Percentiles rank a stretch among this genome's conserved stretches.
These are phyloP conservation scores for Hypholoma fasciculare DNA, from an alignment of 768 basidiomycete species.

Conservation along the genomic window DNA sequence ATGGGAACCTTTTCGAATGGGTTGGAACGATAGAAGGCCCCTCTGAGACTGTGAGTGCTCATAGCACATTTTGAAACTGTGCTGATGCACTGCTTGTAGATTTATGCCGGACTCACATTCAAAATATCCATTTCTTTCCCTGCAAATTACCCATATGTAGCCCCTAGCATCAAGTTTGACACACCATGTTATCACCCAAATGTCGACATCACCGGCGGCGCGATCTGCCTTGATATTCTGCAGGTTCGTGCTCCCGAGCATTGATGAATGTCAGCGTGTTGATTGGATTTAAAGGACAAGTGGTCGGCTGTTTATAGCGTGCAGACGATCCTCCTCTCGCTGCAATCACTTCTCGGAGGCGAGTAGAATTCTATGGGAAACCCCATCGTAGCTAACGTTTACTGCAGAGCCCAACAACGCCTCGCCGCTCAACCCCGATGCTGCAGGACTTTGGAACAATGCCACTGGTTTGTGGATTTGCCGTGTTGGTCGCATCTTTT, in stretches of 20 bases:
- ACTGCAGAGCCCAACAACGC: slow-evolving; percentile 86
- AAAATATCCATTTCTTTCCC: slow-evolving; percentile 86
- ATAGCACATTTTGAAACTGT: background rate
- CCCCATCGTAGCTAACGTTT: too few species aligned
- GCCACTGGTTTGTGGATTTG: slow-evolving; percentile 51
- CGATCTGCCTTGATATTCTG: slow-evolving; percentile 86
- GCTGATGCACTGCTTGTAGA: slow-evolving; percentile 34
- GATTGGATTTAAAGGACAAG: slow-evolving; percentile 59
- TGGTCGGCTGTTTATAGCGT: slow-evolving; percentile 95
- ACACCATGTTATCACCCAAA: slow-evolving; percentile 92
- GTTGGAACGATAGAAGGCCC: slow-evolving; percentile 86
- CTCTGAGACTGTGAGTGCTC: slow-evolving; percentile 60
- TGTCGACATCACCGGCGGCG: slow-evolving; percentile 74
- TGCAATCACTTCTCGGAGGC: slow-evolving; percentile 90
- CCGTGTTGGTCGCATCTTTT: background rate
- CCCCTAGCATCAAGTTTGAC: slow-evolving; percentile 85
- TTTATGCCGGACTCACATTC: slow-evolving; percentile 79
- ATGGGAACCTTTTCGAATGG: slow-evolving; percentile 90
- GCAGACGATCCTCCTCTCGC: slow-evolving; percentile 83
- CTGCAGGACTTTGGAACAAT: slow-evolving; percentile 76
- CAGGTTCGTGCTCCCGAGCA: slow-evolving; percentile 49
- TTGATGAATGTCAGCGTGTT: background rate
- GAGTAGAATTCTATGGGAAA: slow-evolving; percentile 19
- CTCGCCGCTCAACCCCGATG: slow-evolving; percentile 87
- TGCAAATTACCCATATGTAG: slow-evolving; percentile 83